Evolutionary conservation across 495 filamentous ascomycete species (phyloP), one percentile per base, ranked within the genome.

Genomic region (Umbilicaria muhlenbergii): DNA sequence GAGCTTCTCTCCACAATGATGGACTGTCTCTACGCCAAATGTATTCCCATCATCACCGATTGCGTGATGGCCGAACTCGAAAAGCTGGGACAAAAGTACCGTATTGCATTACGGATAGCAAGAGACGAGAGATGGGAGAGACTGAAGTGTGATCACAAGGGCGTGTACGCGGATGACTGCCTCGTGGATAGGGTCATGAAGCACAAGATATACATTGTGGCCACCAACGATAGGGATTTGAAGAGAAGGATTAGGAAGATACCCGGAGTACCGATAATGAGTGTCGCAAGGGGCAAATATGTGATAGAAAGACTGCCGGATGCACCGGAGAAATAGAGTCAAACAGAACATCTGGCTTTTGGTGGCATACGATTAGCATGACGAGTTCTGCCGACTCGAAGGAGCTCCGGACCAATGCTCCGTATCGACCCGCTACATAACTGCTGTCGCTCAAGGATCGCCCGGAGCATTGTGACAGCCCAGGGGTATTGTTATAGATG

Each of bases 81-180:
- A 55, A 94, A 94, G 56, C 70, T 98, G 8, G 91, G 91, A 2
- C 74, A 75, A 16, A 84, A 86, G 56, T 98, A 94, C 65, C 67
- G 89, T 11, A 78, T 96, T 44, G 91, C 91, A 1, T 55, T 96
- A 44, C 73, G 85, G 45, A 84, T 94, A 39, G 91, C 92, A n/a
- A 75, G 86, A 45, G 92, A 98, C 55, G 85, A 92, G 53, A 63
- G 91, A 42, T 95, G 85, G 67, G 79, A 88, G 55, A 64, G 88
- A 39, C 55, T 94, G 32, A 71, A 75, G 49, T 96, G 89, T 57
- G 81, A 85, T 53, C 89, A 95, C 61, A 81, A 82, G 60, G 88
- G 88, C 11, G 78, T 79, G 2, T 94, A 93, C 68, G 87, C 87
- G n/a, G 87, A 94, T 69, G 87, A 95, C 49, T 95, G 87, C 54